A percentile compares a stretch with the other conserved stretches of the same genome.
phyloP scores from a whole-genome alignment of 1,284 basidiomycete genomes.

The Mixia osmundae region DNA sequence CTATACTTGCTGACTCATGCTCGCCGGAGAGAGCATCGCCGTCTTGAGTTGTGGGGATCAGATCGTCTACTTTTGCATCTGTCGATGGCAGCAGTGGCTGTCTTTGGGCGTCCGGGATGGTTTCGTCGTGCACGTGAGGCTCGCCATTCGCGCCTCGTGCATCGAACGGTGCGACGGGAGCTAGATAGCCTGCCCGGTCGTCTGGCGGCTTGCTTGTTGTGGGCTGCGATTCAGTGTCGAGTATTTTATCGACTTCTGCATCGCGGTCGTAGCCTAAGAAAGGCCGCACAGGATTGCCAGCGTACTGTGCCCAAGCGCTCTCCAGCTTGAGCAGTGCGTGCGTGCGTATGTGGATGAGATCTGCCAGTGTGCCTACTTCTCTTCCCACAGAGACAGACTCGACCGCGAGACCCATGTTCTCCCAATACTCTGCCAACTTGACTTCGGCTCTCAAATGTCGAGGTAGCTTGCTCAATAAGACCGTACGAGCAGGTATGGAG shows the following conservation, averaged over 20 bases:
- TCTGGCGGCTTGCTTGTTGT: neutral
- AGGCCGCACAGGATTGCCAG: constrained; percentile 70
- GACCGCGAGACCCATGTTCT: constrained; percentile 42
- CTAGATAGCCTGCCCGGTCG: constrained; percentile 1
- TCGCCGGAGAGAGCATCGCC: neutral
- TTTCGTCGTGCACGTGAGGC: constrained; percentile 3
- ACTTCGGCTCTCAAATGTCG: constrained; percentile 58
- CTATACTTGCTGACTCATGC: neutral
- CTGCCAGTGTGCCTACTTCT: constrained; percentile 49
- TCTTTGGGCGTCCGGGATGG: no score
- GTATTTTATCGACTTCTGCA: constrained; percentile 14
- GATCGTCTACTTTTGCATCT: no score
- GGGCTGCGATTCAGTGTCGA: constrained; percentile 5
- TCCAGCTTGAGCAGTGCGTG: constrained; percentile 54
- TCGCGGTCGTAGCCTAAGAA: constrained; percentile 36
- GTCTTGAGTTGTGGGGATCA: no score
- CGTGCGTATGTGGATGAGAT: constrained; percentile 51
- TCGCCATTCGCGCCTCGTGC: no score
- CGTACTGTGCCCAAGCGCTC: constrained; percentile 60
- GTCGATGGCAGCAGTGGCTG: no score
- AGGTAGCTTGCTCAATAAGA: constrained; percentile 65
- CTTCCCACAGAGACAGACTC: constrained; percentile 76
- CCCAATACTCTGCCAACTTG: constrained; percentile 77
- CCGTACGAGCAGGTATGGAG: constrained; percentile 76
- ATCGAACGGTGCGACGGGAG: no score